Evolutionary conservation across 2,329 filamentous ascomycete genomes (phyloP).

Genomic region (Alternaria conjuncta): DNA sequence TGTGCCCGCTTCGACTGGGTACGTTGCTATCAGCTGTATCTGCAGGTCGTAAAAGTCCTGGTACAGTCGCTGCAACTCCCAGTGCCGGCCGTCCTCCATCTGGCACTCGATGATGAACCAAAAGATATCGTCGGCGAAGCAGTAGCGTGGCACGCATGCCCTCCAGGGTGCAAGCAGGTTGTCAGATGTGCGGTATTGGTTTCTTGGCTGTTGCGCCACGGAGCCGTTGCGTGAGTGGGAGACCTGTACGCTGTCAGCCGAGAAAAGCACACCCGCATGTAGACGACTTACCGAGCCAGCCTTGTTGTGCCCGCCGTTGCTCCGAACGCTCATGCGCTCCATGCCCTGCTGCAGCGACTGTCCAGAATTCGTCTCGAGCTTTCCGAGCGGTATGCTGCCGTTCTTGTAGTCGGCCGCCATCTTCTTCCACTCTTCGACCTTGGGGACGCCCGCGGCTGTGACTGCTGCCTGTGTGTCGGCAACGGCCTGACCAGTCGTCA

Average conservation of each 20-base stretch:
- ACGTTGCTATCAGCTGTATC: slow-evolving; percentile 89
- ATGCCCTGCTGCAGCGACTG: slow-evolving; percentile 64
- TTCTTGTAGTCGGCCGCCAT: slow-evolving; percentile 99
- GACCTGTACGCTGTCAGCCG: slow-evolving; percentile 22
- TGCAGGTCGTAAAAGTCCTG: slow-evolving; percentile 99
- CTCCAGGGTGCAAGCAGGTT: slow-evolving; percentile 75
- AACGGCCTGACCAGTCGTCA: slow-evolving; percentile 84
- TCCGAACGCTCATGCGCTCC: slow-evolving; percentile 75
- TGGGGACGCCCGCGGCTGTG: slow-evolving; percentile 84
- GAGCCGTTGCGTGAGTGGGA: slow-evolving; percentile 47
- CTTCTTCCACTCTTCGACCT: slow-evolving; percentile 99
- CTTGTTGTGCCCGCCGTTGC: slow-evolving; percentile 38
- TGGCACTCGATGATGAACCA: slow-evolving; percentile 96
- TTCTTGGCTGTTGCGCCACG: slow-evolving; percentile 45
- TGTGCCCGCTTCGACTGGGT: slow-evolving; percentile 91
- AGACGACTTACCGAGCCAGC: slow-evolving; percentile 38
- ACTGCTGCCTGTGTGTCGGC: slow-evolving; percentile 85
- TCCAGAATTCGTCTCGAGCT: slow-evolving; percentile 69
- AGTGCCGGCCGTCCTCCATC: slow-evolving; percentile 87
- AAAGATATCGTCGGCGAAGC: slow-evolving; percentile 96
- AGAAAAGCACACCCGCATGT: slow-evolving; percentile 1
- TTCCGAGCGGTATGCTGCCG: slow-evolving; percentile 94
- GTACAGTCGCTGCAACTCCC: slow-evolving; percentile 94
- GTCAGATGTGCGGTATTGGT: slow-evolving; percentile 49
- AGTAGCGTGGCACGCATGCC: slow-evolving; percentile 89